phyloP scores from a whole-genome alignment of 129 eudicot species.

The Dittrichia graveolens region DNA sequence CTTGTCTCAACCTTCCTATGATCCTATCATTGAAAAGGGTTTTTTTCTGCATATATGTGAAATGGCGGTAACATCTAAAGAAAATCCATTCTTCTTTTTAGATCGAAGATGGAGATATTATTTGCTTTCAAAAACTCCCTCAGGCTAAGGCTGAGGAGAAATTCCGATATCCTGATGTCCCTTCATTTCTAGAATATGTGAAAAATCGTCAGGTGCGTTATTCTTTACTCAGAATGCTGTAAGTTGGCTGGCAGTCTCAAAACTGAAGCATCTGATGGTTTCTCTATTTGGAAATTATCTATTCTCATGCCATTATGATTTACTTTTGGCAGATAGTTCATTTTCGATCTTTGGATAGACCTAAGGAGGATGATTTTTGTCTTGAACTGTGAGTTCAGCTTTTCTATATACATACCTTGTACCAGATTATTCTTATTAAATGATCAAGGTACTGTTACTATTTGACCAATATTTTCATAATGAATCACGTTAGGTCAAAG shows the following conservation, averaged over 20 bases:
- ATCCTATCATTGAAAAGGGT: not conserved
- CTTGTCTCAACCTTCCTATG: conserved; percentile 14
- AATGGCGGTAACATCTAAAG: conserved; percentile 5
- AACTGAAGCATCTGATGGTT: too few species aligned
- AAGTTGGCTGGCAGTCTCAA: too few species aligned
- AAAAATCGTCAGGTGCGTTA: conserved; percentile 69
- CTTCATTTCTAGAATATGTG: conserved; percentile 87
- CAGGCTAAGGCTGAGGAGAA: conserved; percentile 51
- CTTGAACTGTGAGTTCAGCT: conserved; percentile 72
- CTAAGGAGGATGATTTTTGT: conserved; percentile 90
- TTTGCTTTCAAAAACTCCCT: conserved; percentile 79
- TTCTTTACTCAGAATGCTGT: not conserved
- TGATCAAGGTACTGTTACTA: conserved; percentile 7
- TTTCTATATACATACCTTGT: conserved; percentile 10
- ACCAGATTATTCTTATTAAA: not conserved
- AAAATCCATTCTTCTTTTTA: not conserved
- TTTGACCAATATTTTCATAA: not conserved
- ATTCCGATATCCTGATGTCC: conserved; percentile 68
- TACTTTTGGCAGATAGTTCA: conserved; percentile 64
- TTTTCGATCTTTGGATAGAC: conserved; percentile 78
- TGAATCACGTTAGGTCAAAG: conserved; percentile 56
- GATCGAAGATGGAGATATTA: conserved; percentile 96
- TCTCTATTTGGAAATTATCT: too few species aligned
- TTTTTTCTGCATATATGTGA: not conserved
- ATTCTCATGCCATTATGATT: not conserved